These are phyloP conservation scores for Diplocarpon mali DNA, from an alignment of 2,329 filamentous ascomycete species.

Conservation along the genomic window DNA sequence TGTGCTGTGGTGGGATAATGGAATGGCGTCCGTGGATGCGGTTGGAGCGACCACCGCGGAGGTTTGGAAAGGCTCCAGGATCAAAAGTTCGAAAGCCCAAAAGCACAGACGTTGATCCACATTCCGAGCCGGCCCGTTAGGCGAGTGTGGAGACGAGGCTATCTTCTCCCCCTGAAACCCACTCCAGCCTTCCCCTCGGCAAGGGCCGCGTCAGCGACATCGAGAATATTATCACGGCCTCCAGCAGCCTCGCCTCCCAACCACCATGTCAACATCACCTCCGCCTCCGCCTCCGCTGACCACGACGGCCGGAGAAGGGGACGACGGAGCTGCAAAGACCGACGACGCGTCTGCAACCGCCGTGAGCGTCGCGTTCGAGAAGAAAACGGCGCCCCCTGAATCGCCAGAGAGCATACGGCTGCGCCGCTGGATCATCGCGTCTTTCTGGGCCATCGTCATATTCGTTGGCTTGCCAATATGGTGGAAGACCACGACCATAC, in stretches of 20 bases:
- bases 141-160: no score
- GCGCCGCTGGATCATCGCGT: slow-evolving; percentile 65
- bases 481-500: slow-evolving; percentile 91
- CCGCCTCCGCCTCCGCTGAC: slow-evolving; percentile 8
- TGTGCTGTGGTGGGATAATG: no score
- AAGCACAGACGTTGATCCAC: no score
- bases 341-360: slow-evolving; percentile 18
- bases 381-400: slow-evolving; percentile 57
- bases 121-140: no score
- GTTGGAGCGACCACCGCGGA: no score
- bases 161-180: no score
- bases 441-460: slow-evolving; percentile 83
- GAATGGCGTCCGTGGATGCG: no score
- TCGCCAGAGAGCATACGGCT: slow-evolving; percentile 55
- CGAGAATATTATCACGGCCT: slow-evolving; percentile 1
- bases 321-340: not conserved
- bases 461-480: slow-evolving; percentile 83
- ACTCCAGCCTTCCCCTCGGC: no score
- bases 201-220: not conserved
- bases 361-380: slow-evolving; percentile 17
- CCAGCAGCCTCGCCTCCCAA: slow-evolving; percentile 7
- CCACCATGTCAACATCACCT: slow-evolving; percentile 17
- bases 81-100: no score
- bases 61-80: no score
- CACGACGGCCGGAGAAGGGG: slow-evolving; percentile 2